phyloP scores from a whole-genome alignment of 176 grass and related monocot species.

The Cenchrus purpureus region DNA sequence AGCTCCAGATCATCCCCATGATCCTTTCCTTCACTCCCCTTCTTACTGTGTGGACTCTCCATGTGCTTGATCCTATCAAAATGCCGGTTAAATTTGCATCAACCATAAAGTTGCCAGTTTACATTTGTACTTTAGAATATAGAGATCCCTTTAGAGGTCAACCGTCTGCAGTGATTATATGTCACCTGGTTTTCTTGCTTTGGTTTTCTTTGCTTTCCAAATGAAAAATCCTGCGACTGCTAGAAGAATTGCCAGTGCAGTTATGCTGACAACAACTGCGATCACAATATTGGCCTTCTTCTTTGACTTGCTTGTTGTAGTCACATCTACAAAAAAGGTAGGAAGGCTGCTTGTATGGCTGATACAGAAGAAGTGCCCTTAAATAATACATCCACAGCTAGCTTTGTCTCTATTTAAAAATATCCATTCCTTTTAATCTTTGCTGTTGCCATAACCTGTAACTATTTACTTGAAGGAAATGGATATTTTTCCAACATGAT shows the following conservation, averaged over 20 bases:
- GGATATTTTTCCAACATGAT: too few species aligned
- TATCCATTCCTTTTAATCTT: too few species aligned
- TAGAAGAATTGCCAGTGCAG: constrained; percentile 35
- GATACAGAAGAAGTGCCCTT: too few species aligned
- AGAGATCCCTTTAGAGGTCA: neutral
- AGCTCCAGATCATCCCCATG: constrained; percentile 53
- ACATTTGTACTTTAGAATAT: neutral
- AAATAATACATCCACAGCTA: too few species aligned
- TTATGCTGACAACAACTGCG: constrained; percentile 42
- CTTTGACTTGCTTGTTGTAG: constrained; percentile 28
- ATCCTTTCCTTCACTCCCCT: constrained; percentile 44
- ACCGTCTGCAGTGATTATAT: neutral
- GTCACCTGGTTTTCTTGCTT: constrained; percentile 51
- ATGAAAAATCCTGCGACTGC: constrained; percentile 36
- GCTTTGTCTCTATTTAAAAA: too few species aligned
- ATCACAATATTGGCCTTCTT: constrained; percentile 35
- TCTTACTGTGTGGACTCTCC: constrained; percentile 30
- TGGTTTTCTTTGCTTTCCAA: constrained; percentile 51
- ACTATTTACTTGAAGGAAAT: too few species aligned
- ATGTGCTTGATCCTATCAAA: constrained; percentile 35
- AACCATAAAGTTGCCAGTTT: neutral
- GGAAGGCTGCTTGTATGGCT: too few species aligned
- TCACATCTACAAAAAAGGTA: too few species aligned
- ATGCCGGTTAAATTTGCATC: neutral
- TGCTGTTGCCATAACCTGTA: too few species aligned